phyloP scores from a whole-genome alignment of 169 alveolate species.

The Plasmodium chabaudi region DNA sequence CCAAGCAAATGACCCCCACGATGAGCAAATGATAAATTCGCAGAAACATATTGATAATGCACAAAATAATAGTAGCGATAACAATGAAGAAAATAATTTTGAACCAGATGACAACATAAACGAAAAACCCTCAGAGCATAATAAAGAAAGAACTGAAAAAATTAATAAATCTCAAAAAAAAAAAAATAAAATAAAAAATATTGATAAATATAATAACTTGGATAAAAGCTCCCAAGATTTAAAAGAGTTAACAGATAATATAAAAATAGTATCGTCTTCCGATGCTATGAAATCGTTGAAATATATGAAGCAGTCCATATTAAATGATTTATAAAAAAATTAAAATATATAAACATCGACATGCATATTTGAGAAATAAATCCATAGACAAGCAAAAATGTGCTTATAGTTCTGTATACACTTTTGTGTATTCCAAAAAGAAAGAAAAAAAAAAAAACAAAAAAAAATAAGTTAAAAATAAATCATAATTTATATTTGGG shows the following conservation, averaged over 20 bases:
- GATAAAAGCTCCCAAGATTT: constrained; percentile 18
- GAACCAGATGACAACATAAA: background rate
- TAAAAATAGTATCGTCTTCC: constrained; percentile 63
- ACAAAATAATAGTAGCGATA: background rate
- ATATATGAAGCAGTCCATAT: constrained; percentile 69
- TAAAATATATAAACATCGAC: background rate
- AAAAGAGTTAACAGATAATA: constrained; percentile 54
- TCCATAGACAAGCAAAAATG: no score
- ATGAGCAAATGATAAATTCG: no score
- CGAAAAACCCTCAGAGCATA: background rate
- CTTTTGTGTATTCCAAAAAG: background rate
- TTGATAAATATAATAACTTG: constrained; percentile 20
- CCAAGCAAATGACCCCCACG: no score
- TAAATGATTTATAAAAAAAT: constrained; percentile 64
- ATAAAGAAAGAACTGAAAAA: background rate
- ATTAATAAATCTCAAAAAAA: background rate
- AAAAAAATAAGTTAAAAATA: background rate
- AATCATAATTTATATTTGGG: no score
- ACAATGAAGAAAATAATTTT: background rate
- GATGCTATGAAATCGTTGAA: constrained; percentile 62
- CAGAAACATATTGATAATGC: background rate
- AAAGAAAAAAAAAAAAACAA: background rate
- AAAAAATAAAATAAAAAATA: background rate
- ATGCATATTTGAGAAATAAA: background rate
- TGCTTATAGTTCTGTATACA: no score